Evolutionary conservation across 2,329 filamentous ascomycete genomes (phyloP).

Genomic region (Metarhizium humberi): DNA sequence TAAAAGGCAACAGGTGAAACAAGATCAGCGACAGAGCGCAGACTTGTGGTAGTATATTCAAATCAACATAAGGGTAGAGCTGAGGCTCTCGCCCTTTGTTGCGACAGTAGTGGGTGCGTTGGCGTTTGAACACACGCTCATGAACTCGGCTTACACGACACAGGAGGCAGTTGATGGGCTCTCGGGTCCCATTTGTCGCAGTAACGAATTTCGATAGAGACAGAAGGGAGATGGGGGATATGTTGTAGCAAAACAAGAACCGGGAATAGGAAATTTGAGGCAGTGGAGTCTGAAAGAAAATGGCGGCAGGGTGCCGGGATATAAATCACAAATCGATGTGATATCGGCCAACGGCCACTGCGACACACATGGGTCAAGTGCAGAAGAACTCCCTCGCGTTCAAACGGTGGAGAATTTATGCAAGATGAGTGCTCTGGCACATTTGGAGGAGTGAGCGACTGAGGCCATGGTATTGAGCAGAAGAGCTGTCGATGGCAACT

Average conservation of each 20-base stretch:
- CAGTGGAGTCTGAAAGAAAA: background rate
- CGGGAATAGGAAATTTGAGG: background rate
- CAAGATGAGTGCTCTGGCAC: background rate
- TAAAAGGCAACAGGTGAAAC: background rate
- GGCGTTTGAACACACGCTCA: background rate
- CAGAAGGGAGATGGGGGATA: background rate
- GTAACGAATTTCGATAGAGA: background rate
- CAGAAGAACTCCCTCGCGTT: constrained; percentile 10
- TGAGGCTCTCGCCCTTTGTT: background rate
- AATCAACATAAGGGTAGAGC: constrained; percentile 1
- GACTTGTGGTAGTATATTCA: background rate
- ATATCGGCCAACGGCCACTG: constrained; percentile 10
- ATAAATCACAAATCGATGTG: constrained; percentile 11
- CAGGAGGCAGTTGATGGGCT: background rate
- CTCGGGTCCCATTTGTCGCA: background rate
- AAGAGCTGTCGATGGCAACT: background rate
- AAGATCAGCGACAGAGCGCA: constrained; percentile 2
- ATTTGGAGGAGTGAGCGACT: background rate
- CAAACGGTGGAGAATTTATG: background rate
- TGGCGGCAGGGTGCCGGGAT: constrained; percentile 1
- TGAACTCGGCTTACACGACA: background rate
- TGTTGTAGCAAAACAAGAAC: background rate
- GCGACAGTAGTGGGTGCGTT: background rate
- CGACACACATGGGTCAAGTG: constrained; percentile 9
- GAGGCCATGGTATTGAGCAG: background rate